phyloP scores from a whole-genome alignment of 2,329 filamentous ascomycete species.

The Calonectria pseudoturangicola region DNA sequence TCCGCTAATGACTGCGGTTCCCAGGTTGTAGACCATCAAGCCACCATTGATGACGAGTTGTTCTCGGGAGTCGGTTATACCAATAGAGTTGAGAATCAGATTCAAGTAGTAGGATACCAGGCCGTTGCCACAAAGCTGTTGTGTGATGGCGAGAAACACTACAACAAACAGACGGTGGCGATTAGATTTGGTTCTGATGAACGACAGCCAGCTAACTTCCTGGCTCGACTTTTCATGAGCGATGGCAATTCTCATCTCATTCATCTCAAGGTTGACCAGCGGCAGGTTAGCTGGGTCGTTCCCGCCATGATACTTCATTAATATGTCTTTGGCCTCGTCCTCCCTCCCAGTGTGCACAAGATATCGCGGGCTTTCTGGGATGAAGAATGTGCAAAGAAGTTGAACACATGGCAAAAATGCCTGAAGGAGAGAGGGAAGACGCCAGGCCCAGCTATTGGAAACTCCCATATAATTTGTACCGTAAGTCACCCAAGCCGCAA shows the following conservation, averaged over 20 bases:
- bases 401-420: slow-evolving; percentile 2
- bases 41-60: slow-evolving; percentile 35
- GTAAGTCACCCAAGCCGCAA: not conserved
- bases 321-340: slow-evolving; percentile 1
- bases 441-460: slow-evolving; percentile 2
- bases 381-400: not conserved
- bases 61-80: slow-evolving; percentile 28
- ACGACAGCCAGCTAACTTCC: not conserved
- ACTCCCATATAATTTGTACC: slow-evolving; percentile 7
- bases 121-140: slow-evolving; percentile 46
- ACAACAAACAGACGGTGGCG: slow-evolving; percentile 31
- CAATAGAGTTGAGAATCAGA: slow-evolving; percentile 41
- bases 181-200: slow-evolving; percentile 11
- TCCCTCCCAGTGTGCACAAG: slow-evolving; percentile 1
- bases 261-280: not conserved
- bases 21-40: slow-evolving; percentile 11
- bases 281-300: not conserved
- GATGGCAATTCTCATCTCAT: slow-evolving; percentile 4
- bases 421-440: slow-evolving; percentile 2
- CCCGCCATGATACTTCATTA: not conserved
- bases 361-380: slow-evolving; percentile 1
- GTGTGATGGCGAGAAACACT: slow-evolving; percentile 42
- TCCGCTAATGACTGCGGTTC: not conserved
- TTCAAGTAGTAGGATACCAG: slow-evolving; percentile 43
- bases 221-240: not conserved